Evolutionary conservation across 163 green algal species (phyloP).

Genomic region (Scenedesmus sp.): DNA sequence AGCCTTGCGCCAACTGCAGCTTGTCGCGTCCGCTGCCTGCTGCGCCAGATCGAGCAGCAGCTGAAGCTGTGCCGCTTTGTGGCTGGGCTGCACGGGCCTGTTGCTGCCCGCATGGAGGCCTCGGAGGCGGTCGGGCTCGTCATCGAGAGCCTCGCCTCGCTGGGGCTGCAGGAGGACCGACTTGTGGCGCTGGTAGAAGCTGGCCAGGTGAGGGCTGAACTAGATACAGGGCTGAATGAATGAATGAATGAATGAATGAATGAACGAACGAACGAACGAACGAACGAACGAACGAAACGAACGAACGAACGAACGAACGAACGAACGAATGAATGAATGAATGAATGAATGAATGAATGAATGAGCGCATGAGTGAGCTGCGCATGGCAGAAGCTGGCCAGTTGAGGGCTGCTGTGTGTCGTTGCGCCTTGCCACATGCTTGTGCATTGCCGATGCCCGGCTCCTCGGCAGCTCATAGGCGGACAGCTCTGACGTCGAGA

Average conservation of each 20-base stretch:
- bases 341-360: no score
- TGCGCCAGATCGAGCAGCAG: conserved; percentile 59
- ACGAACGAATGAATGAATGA: no score
- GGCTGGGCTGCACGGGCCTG: conserved; percentile 65
- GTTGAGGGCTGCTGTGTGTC: no score
- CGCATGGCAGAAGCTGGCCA: no score
- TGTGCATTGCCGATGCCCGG: no score
- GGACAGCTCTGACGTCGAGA: no score
- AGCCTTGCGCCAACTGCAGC: background rate
- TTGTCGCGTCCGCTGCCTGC: background rate
- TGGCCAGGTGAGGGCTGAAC: conserved; percentile 63
- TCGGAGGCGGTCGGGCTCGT: conserved; percentile 62
- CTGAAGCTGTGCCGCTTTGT: conserved; percentile 78
- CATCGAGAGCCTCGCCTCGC: conserved; percentile 48
- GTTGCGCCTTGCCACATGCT: no score
- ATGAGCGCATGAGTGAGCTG: conserved; percentile 51
- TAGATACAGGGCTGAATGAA: background rate
- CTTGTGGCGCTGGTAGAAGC: conserved; percentile 78
- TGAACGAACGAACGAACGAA: no score
- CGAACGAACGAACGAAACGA: no score
- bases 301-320: no score
- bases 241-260: no score
- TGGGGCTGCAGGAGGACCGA: conserved; percentile 71
- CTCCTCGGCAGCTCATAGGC: no score
- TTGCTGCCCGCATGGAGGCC: background rate